Conservation (phyloP, 257 asterid species). For the Solanum virginianum region DNA sequence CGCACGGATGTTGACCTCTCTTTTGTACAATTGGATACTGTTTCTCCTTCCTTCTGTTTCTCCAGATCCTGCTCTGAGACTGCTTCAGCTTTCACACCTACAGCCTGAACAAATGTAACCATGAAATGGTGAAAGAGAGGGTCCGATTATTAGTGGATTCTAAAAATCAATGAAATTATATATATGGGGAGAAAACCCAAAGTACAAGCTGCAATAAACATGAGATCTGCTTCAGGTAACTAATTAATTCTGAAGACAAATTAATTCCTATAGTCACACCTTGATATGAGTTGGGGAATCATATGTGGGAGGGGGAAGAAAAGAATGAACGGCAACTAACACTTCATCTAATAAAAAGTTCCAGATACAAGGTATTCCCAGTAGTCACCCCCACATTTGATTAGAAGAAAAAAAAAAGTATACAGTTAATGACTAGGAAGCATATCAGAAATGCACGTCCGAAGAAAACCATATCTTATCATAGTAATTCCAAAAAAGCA, state of each 20-base stretch:
- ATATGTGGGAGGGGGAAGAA: not conserved
- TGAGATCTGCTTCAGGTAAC: not conserved
- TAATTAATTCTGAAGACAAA: not conserved
- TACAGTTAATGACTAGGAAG: not conserved
- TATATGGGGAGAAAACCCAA: not conserved
- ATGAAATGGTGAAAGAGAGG: not conserved
- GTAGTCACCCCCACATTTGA: not conserved
- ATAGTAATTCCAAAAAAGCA: not conserved
- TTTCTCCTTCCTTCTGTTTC: slow-evolving; percentile 27
- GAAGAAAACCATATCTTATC: not conserved
- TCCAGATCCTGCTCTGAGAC: slow-evolving; percentile 31
- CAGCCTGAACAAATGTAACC: slow-evolving; percentile 43
- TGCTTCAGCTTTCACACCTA: slow-evolving; percentile 41
- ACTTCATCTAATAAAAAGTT: not conserved
- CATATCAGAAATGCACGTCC: not conserved
- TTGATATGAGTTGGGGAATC: not conserved
- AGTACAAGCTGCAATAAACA: not conserved
- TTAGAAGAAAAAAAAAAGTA: not conserved
- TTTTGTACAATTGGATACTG: slow-evolving; percentile 26
- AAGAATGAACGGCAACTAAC: not conserved
- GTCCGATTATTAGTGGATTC: not conserved
- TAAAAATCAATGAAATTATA: not conserved
- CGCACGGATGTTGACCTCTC: slow-evolving; percentile 23
- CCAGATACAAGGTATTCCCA: not conserved
- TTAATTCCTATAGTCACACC: not conserved